These are phyloP conservation scores for Pseudogymnoascus sp. DNA, from an alignment of 2,329 filamentous ascomycete genomes.

Conservation along the genomic window DNA sequence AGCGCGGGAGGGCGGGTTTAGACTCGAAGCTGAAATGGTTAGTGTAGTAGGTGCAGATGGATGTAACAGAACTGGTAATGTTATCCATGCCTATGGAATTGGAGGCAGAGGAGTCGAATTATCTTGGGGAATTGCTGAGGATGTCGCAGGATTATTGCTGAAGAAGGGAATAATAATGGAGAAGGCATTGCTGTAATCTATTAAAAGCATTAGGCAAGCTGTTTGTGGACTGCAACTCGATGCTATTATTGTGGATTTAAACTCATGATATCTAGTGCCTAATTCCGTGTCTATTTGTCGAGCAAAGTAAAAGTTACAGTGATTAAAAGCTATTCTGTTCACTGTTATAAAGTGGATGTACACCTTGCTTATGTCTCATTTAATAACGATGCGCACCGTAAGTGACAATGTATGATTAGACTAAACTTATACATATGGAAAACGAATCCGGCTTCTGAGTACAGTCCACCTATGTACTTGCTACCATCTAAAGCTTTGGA, in stretches of 20 bases:
- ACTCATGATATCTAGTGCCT: no score
- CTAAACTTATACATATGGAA: neutral
- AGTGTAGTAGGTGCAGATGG: neutral
- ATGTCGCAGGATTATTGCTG: constrained; percentile 3
- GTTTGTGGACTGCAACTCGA: neutral
- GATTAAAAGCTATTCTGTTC: no score
- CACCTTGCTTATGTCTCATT: no score
- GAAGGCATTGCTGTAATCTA: neutral
- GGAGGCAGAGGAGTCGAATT: constrained; percentile 17
- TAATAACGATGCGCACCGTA: neutral
- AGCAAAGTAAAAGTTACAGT: no score
- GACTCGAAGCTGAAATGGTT: constrained; percentile 12
- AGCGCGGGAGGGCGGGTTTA: constrained; percentile 34
- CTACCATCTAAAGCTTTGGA: constrained; percentile 12
- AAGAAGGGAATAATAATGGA: neutral
- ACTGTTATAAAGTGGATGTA: no score
- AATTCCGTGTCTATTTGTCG: no score
- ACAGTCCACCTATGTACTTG: neutral
- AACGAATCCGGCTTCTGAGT: neutral
- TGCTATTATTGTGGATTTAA: neutral
- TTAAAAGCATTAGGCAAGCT: neutral
- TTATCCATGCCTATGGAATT: constrained; percentile 20
- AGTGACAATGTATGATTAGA: neutral
- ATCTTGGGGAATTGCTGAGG: constrained; percentile 15
- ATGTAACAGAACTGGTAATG: constrained; percentile 6